Percentiles rank a stretch among this genome's conserved stretches.
Evolutionary conservation across 2,329 filamentous ascomycete genomes (phyloP).

Genomic region (Penicillium sp.): DNA sequence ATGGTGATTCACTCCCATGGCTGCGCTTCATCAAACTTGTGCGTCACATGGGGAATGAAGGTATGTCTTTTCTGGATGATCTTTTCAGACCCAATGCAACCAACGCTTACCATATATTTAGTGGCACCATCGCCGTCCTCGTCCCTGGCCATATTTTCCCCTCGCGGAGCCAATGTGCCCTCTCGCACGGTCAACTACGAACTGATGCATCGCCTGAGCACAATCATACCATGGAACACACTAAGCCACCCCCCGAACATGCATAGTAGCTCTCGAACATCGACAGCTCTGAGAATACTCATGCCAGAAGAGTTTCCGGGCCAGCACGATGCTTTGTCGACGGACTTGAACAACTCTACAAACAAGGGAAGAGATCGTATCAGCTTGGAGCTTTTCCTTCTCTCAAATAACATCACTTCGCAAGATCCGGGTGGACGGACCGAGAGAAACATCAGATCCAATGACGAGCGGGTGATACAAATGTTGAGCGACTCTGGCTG

Average conservation of each 20-base stretch:
- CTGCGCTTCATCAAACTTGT: conserved; percentile 11
- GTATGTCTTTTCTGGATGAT: background rate
- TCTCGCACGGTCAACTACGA: too few relatives aligned
- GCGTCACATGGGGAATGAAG: background rate
- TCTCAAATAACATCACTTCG: conserved; percentile 17
- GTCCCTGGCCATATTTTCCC: background rate
- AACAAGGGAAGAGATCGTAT: background rate
- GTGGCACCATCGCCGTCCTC: background rate
- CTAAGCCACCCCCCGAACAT: too few relatives aligned
- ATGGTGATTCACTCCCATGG: conserved; percentile 16
- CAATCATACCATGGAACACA: too few relatives aligned
- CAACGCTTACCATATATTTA: background rate
- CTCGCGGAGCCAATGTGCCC: background rate
- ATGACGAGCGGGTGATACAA: background rate
- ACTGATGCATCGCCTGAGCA: too few relatives aligned
- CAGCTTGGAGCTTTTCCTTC: conserved; percentile 4
- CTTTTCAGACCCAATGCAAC: background rate
- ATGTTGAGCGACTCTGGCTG: background rate
- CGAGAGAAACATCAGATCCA: background rate
- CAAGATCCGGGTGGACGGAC: background rate
- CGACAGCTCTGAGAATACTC: conserved; percentile 14
- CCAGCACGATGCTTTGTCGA: background rate
- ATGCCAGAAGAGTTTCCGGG: conserved; percentile 16
- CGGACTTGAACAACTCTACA: conserved; percentile 1
- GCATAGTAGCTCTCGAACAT: too few relatives aligned